Percentiles rank a stretch among this genome's conserved stretches.
phyloP scores from a whole-genome alignment of 352 stramenopile species.

The Phytophthora chlamydospora region DNA sequence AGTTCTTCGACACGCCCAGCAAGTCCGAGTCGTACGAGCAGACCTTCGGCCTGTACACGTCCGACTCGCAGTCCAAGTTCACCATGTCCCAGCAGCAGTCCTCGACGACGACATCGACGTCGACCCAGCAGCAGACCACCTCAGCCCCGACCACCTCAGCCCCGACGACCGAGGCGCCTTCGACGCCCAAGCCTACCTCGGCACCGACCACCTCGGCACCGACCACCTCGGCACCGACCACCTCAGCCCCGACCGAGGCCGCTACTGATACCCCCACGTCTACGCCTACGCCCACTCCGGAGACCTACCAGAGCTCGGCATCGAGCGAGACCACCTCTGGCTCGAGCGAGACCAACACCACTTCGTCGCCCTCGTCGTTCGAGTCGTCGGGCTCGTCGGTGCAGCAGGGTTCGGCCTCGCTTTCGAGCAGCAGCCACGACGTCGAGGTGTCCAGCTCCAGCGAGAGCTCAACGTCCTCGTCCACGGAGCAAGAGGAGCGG shows the following conservation, averaged over 20 bases:
- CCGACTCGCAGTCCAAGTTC: constrained; percentile 62
- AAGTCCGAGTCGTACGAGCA: constrained; percentile 51
- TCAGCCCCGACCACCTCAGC: constrained; percentile 12
- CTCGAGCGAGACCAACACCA: constrained; percentile 22
- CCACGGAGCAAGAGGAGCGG: constrained; percentile 17
- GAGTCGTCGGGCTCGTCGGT: constrained; percentile 23
- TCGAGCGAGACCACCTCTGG: constrained; percentile 1
- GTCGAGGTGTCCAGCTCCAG: constrained; percentile 26
- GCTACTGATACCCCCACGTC: too few species aligned
- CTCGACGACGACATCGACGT: constrained; percentile 18
- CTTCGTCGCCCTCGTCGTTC: constrained; percentile 13
- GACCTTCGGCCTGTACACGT: constrained; percentile 56
- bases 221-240: constrained; percentile 14
- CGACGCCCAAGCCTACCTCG: constrained; percentile 3
- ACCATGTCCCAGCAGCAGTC: constrained; percentile 35
- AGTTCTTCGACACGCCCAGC: constrained; percentile 74
- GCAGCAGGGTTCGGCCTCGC: constrained; percentile 16
- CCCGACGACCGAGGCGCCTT: constrained; percentile 14
- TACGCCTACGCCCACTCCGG: constrained; percentile 11
- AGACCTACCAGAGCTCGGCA: constrained; percentile 25
- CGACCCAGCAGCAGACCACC: constrained; percentile 24
- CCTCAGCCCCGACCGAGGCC: constrained; percentile 7
- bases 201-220: constrained; percentile 13
- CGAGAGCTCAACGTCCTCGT: constrained; percentile 9
- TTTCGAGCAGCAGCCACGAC: constrained; percentile 21